Base-by-base conservation (phyloP, 306 rosid genomes). In the Rosa persica region DNA sequence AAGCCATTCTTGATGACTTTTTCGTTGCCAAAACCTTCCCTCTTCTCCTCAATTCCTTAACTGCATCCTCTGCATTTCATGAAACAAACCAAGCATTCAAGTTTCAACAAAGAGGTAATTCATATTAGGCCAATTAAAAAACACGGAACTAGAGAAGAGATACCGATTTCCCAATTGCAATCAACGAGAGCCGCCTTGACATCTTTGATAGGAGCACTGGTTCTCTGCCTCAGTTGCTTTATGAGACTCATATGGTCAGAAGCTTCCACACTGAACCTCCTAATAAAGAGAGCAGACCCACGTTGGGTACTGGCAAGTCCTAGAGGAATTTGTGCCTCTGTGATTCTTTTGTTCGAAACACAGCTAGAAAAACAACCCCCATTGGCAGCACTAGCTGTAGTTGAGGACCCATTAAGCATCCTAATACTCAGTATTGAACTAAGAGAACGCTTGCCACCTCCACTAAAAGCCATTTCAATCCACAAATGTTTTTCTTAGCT, bases 201-300 rank as follows among this genome's bases (percentile, higher is more conserved):
- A 48, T 94, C 98, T 75, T 95, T 95, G 12, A 91, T 90, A 12
- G 98, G 98, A 64, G 98, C 97, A 30, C 95, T 87, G n/a, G 98
- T 92, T 78, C 95, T 83, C 57, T 95, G 92, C 79, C 98, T 81
- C 83, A 94, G 73, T 78, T 88, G 89, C 84, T 84, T 94, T 51
- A 92, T 90, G 74, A 94, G 92, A 85, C 81, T 85, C 86, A 82
- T 81, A 66, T 84, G 91, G 39, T 90, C 89, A 43, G 84, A 68
- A 42, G 65, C 73, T 61, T 78, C 80, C 13, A 61, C 25, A 38
- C 89, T 67, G 81, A 81, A 86, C 42, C 81, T 70, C 76, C 96
- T 88, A 5, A 82, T 64, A 73, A 75, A 82, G 40, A 81, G 13
- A 36, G 70, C 76, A 27, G 70, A 74, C 60, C 80, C 81, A 68